phyloP scores from a whole-genome alignment of 768 basidiomycete species.

The Boletus rufocinnamomeus region DNA sequence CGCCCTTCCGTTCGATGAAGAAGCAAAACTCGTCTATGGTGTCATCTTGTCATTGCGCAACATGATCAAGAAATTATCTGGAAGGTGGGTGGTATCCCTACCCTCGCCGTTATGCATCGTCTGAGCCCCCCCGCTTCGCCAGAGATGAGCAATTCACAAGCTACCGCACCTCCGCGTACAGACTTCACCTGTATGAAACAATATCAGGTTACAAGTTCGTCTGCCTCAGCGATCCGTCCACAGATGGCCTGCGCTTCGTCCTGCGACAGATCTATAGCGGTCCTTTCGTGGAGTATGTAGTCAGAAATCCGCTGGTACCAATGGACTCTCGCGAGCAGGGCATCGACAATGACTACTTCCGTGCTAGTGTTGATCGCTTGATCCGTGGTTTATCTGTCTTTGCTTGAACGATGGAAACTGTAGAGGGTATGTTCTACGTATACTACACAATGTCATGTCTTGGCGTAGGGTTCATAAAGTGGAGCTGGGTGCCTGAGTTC shows the following conservation, averaged over 20 bases:
- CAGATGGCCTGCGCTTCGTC: slow-evolving; percentile 80
- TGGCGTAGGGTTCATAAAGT: slow-evolving; percentile 14
- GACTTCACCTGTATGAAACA: slow-evolving; percentile 91
- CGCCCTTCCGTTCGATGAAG: slow-evolving; percentile 90
- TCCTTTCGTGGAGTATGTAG: slow-evolving; percentile 92
- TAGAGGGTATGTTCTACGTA: slow-evolving; percentile 26
- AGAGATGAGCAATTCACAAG: slow-evolving; percentile 92
- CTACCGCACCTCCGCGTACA: slow-evolving; percentile 91
- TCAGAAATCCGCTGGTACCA: slow-evolving; percentile 82
- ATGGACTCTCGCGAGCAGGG: slow-evolving; percentile 85
- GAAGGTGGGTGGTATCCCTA: slow-evolving; percentile 46
- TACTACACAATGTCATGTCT: slow-evolving; percentile 17
- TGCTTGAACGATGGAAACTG: slow-evolving; percentile 24
- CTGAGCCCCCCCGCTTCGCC: background rate
- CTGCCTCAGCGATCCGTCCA: slow-evolving; percentile 84
- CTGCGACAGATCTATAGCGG: slow-evolving; percentile 91
- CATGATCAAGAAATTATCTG: slow-evolving; percentile 94
- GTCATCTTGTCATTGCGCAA: slow-evolving; percentile 88
- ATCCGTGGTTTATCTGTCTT: slow-evolving; percentile 60
- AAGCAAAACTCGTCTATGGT: slow-evolving; percentile 96
- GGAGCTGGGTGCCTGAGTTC: background rate
- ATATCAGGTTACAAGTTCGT: slow-evolving; percentile 92
- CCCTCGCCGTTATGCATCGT: background rate
- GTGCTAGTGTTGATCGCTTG: slow-evolving; percentile 75
- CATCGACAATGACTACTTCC: slow-evolving; percentile 92